Conservation (phyloP, 1,284 basidiomycete species). For the Quambalaria eucalypti region DNA sequence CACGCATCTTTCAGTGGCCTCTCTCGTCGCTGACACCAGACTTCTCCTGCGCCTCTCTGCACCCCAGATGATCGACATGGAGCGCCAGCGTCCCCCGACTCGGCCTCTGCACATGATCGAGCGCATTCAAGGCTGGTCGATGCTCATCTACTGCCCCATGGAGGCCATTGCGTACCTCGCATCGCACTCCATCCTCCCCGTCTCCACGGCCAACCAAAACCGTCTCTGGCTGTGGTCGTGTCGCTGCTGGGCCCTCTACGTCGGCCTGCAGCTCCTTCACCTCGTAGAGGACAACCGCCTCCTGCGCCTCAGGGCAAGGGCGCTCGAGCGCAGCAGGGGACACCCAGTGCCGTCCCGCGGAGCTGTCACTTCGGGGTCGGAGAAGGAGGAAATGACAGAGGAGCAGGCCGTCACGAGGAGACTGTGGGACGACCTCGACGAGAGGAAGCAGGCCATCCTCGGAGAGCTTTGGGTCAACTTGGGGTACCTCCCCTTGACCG, state of each 20-base stretch:
- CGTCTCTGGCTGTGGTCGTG: constrained; percentile 32
- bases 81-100: constrained; percentile 35
- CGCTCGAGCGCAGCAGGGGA: constrained; percentile 37
- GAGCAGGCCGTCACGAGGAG: constrained; percentile 35
- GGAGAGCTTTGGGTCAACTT: constrained; percentile 66
- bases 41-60: background rate
- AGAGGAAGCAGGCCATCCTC: constrained; percentile 62
- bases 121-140: constrained; percentile 44
- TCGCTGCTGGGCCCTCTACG: constrained; percentile 43
- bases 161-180: constrained; percentile 43
- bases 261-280: constrained; percentile 40
- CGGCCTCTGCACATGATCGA: constrained; percentile 40
- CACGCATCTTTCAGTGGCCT: background rate
- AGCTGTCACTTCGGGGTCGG: background rate
- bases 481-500: constrained; percentile 66
- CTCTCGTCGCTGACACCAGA: background rate
- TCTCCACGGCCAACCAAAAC: constrained; percentile 27
- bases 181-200: constrained; percentile 34
- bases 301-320: constrained; percentile 37
- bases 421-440: constrained; percentile 41
- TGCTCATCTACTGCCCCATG: constrained; percentile 44
- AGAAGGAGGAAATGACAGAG: constrained; percentile 13
- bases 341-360: constrained; percentile 27
- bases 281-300: constrained; percentile 44
- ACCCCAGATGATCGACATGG: constrained; percentile 32